Conservation (phyloP, 441 rosid genomes). For the Brassica balearica region DNA sequence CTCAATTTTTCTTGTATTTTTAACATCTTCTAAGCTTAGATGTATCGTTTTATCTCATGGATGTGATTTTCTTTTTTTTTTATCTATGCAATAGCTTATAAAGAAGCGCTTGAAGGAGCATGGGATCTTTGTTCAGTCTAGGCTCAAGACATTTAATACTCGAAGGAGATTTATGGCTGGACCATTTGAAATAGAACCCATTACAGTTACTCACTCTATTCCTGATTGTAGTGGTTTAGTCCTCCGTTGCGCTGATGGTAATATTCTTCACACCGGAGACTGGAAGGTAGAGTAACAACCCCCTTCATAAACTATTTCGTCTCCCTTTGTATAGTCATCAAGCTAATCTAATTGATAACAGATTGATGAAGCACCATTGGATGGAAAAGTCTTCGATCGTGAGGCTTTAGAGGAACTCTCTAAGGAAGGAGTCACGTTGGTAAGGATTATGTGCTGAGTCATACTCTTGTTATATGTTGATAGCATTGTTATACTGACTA, state of each 20-base stretch:
- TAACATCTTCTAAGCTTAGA: slow-evolving; percentile 6
- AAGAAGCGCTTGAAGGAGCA: slow-evolving; percentile 95
- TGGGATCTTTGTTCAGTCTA: slow-evolving; percentile 88
- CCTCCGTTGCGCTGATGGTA: slow-evolving; percentile 97
- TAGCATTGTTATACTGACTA: slow-evolving; percentile 16
- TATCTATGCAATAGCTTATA: slow-evolving; percentile 66
- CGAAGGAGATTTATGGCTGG: slow-evolving; percentile 86
- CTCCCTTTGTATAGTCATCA: slow-evolving; percentile 36
- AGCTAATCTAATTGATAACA: slow-evolving; percentile 45
- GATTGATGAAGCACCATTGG: slow-evolving; percentile 96
- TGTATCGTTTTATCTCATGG: slow-evolving; percentile 8
- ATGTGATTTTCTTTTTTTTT: slow-evolving; percentile 10
- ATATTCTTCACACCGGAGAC: slow-evolving; percentile 97
- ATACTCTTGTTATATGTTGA: slow-evolving; percentile 9
- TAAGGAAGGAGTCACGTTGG: slow-evolving; percentile 98
- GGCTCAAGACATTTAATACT: slow-evolving; percentile 76
- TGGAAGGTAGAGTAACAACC: slow-evolving; percentile 73
- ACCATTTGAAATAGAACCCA: slow-evolving; percentile 95
- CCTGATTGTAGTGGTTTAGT: slow-evolving; percentile 98
- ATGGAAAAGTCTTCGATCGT: slow-evolving; percentile 89
- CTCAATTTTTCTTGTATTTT: not conserved
- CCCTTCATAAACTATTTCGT: slow-evolving; percentile 23
- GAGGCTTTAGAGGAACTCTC: slow-evolving; percentile 86
- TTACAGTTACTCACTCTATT: slow-evolving; percentile 95
- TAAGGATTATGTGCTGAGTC: slow-evolving; percentile 41